Evolutionary conservation across 331 rosid genomes (phyloP), one percentile per base, ranked within the genome.

Genomic region (Phaseolus coccineus): DNA sequence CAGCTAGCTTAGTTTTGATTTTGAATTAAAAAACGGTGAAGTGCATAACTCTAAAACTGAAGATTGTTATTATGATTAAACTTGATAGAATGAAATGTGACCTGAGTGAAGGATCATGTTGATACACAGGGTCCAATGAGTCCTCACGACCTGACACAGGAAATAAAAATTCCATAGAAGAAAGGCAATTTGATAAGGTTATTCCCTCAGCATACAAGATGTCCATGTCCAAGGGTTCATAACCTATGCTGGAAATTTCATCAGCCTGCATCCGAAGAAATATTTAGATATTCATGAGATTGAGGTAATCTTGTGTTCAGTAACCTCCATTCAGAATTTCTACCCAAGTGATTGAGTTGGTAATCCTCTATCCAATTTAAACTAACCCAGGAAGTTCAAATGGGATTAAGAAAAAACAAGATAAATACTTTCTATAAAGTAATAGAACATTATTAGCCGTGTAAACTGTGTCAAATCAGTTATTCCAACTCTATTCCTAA

Each of bases 141-240:
- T 82, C 85, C 27, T 87, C 90, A 37, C 48, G 74, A 25, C 73
- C 47, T 70, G 82, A 75, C 51, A 46, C 53, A 12, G 91, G 88
- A 73, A 88, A 90, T 33, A 82, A 84, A 80, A 91, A 91, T 65
- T 91, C 94, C 87, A 91, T 74, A 3, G 80, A 77, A 76, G 78
- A 69, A 78, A 91, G 82, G 71, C 92, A 71, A 30, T 90, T 90
- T 71, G 87, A 91, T 31, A 84, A 71, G 82, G 85, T 76, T 13
- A 93, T 81, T 58, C 98, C 97, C 77, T 93, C 96, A 8, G 96
- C 92, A 46, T 87, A 93, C 86, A 90, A 77, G 77, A 93, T 89
- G 77, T 93, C 98, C 50, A 69, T 88, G 73, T 91, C 91, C 33
- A 89, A 74, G 74, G 93, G 97, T 77, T 87, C 89, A 31, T 87